Conservation (phyloP, 1,284 basidiomycete species). For the Boletus coffeatus region DNA sequence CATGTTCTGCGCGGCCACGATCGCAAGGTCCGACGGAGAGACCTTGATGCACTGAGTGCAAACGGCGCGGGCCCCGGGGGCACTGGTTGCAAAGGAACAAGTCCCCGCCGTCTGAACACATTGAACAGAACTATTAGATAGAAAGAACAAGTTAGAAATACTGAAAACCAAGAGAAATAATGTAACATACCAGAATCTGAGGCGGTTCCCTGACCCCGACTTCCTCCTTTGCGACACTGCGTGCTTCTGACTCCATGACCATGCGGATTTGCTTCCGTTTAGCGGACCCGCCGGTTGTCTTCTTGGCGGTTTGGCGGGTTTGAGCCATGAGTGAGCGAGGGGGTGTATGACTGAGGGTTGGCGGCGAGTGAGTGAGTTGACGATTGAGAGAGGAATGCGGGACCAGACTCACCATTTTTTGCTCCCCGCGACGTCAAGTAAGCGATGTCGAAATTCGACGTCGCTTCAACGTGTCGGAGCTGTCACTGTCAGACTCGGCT, state of each 20-base stretch:
- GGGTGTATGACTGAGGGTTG: neutral
- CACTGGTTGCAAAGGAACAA: neutral
- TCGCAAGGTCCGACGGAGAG: neutral
- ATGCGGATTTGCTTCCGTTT: neutral
- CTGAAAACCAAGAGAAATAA: neutral
- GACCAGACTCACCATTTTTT: neutral
- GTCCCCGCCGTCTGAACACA: neutral
- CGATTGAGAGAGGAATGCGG: neutral
- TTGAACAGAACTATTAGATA: neutral
- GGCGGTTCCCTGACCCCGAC: neutral
- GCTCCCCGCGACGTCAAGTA: neutral
- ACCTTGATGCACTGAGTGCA: neutral
- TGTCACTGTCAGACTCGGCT: neutral
- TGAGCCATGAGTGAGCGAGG: neutral
- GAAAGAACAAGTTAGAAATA: neutral
- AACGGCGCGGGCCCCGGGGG: neutral
- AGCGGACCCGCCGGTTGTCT: neutral
- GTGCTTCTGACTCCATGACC: neutral
- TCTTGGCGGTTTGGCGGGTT: neutral
- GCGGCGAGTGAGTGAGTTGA: neutral
- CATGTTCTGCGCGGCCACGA: neutral
- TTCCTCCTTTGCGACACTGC: neutral
- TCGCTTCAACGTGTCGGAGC: too few relatives aligned
- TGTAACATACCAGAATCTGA: neutral
- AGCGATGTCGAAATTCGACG: neutral